Base-by-base conservation (phyloP, 176 grass and related monocot genomes). In the Carex kokanica region DNA sequence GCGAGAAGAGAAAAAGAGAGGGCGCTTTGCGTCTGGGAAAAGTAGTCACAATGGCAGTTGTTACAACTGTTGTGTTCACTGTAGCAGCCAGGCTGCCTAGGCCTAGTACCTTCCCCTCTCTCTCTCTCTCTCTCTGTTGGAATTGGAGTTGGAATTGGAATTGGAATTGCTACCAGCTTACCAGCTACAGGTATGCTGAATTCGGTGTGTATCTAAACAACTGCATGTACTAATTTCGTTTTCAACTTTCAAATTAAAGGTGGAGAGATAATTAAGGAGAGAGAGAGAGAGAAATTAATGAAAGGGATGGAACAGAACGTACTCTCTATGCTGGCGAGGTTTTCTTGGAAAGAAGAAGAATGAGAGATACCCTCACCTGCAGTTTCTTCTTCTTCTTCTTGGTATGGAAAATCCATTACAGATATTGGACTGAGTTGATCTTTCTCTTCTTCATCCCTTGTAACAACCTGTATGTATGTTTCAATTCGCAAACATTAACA, bases 331-430 rank as follows among this genome's bases (percentile, higher is more conserved):
- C 73, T 85, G 38, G 86, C 71, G 6, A 97, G 29, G 81, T 58
- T 90, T 32, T 32, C 89, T 71, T 89, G 69, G 58, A 93, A 91
- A 25, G 85, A 74, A 58, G 84, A 66, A 13, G 81, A 66, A 13
- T 27, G 8, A 23, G 63, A 81, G 74, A 62, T 60, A 34, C 83
- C 45, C 32, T 45, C 86, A 8, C 41, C 62, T 31, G 43, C 57
- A 21, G 63, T 63, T 1, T 72, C 81, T 7, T 71, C 77, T 18
- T 55, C 71, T 66, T 67, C 84, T 32, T 93, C 87, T 75, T 91
- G 78, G 29, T 84, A 86, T 9, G 49, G 94, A 75, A 97, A 93
- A 54, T 93, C 94, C 94, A 97, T 91, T 34, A 97, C 86, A 5
- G 94, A 97, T 8, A 91, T 86, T 0, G 94, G 94, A 83, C 94